phyloP scores from a whole-genome alignment of 2,329 filamentous ascomycete genomes.

The Pseudocercospora ulei region DNA sequence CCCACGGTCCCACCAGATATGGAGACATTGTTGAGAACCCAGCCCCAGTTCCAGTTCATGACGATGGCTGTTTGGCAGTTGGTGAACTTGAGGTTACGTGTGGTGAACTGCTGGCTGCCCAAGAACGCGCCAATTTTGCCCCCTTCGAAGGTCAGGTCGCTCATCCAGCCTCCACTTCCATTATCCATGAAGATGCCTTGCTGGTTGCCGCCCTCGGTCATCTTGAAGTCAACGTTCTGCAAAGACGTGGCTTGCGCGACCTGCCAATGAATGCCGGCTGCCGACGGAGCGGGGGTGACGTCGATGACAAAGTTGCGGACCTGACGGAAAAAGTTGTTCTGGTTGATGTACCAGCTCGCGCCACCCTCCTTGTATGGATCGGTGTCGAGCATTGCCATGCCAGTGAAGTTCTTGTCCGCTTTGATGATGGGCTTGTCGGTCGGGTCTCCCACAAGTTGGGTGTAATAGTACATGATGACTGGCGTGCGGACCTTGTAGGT shows the following conservation, averaged over 20 bases:
- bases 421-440: conserved; percentile 56
- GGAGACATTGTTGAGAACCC: conserved; percentile 41
- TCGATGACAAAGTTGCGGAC: conserved; percentile 48
- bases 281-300: conserved; percentile 34
- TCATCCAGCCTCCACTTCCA: conserved; percentile 42
- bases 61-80: conserved; percentile 43
- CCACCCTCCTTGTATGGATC: conserved; percentile 64
- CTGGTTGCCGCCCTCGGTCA: conserved; percentile 45
- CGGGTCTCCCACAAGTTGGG: conserved; percentile 78
- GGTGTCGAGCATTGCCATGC: conserved; percentile 81
- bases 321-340: conserved; percentile 50
- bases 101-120: conserved; percentile 56
- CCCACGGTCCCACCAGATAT: conserved; percentile 42
- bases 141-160: conserved; percentile 51
- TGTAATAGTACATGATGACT: conserved; percentile 82
- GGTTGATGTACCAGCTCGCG: conserved; percentile 45
- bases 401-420: conserved; percentile 51
- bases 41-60: conserved; percentile 50
- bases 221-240: conserved; percentile 53
- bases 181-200: conserved; percentile 35
- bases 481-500: conserved; percentile 74
- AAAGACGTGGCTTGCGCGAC: conserved; percentile 50
- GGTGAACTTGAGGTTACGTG: conserved; percentile 45
- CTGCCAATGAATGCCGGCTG: conserved; percentile 46
- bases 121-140: conserved; percentile 52